Base-by-base conservation (phyloP, 495 filamentous ascomycete species). In the Penicillium taxi region DNA sequence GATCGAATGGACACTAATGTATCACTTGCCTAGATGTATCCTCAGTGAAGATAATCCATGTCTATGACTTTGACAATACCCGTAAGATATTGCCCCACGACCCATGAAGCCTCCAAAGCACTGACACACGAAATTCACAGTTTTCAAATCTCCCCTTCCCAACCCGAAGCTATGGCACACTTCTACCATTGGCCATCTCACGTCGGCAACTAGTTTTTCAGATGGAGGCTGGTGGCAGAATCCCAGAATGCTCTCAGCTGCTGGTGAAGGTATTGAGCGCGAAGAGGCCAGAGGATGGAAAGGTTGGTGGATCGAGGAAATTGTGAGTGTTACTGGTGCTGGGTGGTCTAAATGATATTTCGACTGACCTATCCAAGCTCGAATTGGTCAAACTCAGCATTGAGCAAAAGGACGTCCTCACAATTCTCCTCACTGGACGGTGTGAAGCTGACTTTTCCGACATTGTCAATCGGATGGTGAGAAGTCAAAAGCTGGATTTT, bases 21-120 rank as follows among this genome's bases (percentile, higher is more conserved):
- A 13, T 18, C 26, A 15, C 11, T 35, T 36, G 23, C 22, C 14
- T 41, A 80, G 77, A 72, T 37, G 65, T 77, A 13, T 70, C 81
- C 13, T 68, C 74, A 48, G 81, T 96, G 52, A 84, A 76, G 53
- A 56, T 75, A 5, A 78, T 99, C 35, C 91, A 99, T 56, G 73
- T 99, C 40, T 99, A 96, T 67, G 91, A 99, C 63, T 99, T 99
- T 56, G 91, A 99, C 55, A 96, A 99, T 52, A 99, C 91, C 25
- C 67, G 87, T 93, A 69, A 61, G 77, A 49, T 23, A 34, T 29
- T 13, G 7, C 12, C 14, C 23, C 20, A 4, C 9, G 15, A 3
- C 16, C 12, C 9, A 33, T 19, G 13, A 31, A 21, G 6, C 12
- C 14, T 23, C 13, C 9, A 26, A n/a, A n/a, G n/a, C 30, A 31